A percentile compares a stretch with the other conserved stretches of the same genome.
These are phyloP conservation scores for Babesia bovis DNA, from an alignment of 169 alveolate species.

Conservation along the genomic window DNA sequence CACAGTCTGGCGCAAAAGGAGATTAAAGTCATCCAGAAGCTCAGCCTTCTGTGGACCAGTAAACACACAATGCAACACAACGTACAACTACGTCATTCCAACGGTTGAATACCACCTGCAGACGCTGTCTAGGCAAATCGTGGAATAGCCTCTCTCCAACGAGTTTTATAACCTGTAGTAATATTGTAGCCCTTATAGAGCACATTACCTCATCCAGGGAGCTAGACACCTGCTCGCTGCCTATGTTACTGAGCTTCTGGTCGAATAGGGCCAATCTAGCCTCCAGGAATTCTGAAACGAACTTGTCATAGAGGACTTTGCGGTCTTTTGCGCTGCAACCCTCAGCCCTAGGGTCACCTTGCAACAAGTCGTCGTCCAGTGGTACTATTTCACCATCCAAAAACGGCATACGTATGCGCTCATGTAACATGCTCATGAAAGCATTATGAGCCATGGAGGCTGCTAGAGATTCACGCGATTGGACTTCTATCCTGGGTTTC, in stretches of 20 bases:
- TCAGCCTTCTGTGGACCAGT: conserved; percentile 16
- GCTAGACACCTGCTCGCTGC: conserved; percentile 5
- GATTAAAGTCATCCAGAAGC: conserved; percentile 27
- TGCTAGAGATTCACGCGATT: conserved; percentile 26
- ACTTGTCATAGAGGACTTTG: conserved; percentile 24
- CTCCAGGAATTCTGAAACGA: conserved; percentile 40
- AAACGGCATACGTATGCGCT: conserved; percentile 58
- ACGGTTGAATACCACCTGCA: conserved; percentile 3
- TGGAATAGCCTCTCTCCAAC: conserved; percentile 34
- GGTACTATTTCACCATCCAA: conserved; percentile 48
- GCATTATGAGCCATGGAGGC: conserved; percentile 41
- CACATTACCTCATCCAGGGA: conserved; percentile 39
- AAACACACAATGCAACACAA: neutral
- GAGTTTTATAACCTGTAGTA: conserved; percentile 23
- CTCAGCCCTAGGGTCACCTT: conserved; percentile 36
- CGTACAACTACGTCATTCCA: conserved; percentile 25
- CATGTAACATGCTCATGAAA: conserved; percentile 50
- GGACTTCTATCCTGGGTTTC: neutral
- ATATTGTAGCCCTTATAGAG: neutral
- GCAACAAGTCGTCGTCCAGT: conserved; percentile 25
- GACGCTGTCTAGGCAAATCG: conserved; percentile 21
- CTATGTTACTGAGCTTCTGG: conserved; percentile 15
- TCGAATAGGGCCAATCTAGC: conserved; percentile 45
- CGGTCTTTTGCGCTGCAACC: conserved; percentile 21
- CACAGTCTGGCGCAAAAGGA: conserved; percentile 37